These are phyloP conservation scores for Aegilops speltoides DNA, from an alignment of 176 grass and related monocot species.

Conservation along the genomic window DNA sequence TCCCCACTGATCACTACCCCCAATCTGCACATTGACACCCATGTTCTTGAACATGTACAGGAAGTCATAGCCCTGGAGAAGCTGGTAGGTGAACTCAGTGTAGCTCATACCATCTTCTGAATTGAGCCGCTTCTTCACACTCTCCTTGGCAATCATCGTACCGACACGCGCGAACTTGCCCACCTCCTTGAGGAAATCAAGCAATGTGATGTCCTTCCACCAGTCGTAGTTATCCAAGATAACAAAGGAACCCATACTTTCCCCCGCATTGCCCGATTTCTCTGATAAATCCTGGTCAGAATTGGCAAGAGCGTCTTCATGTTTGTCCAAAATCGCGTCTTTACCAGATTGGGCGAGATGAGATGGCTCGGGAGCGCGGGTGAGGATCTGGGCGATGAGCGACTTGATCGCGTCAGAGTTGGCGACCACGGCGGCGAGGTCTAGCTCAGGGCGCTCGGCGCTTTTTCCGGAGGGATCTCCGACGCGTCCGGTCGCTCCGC, in stretches of 20 bases:
- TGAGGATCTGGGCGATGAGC: constrained; percentile 51
- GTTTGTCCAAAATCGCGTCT: neutral
- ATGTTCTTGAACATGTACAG: constrained; percentile 82
- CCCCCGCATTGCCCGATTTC: neutral
- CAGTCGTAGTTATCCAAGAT: constrained; percentile 97
- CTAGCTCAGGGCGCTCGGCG: constrained; percentile 74
- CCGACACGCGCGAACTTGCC: constrained; percentile 80
- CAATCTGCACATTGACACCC: constrained; percentile 91
- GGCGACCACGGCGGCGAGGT: constrained; percentile 42
- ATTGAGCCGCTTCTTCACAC: constrained; percentile 79
- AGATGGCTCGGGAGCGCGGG: constrained; percentile 23
- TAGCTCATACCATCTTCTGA: constrained; percentile 97
- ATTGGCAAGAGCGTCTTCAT: constrained; percentile 9
- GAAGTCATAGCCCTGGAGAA: constrained; percentile 92
- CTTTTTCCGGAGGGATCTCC: constrained; percentile 91
- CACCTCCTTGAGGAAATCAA: constrained; percentile 90
- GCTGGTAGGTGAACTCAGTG: constrained; percentile 95
- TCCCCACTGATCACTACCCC: constrained; percentile 98
- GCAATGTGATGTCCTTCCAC: constrained; percentile 88
- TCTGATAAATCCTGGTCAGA: constrained; percentile 1
- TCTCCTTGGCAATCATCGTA: constrained; percentile 90
- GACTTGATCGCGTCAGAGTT: constrained; percentile 66
- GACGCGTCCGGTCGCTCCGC: constrained; percentile 78
- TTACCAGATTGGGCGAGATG: constrained; percentile 15
- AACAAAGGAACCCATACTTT: constrained; percentile 50